Evolutionary conservation across 1,284 basidiomycete genomes (phyloP), one percentile per base, ranked within the genome.

Genomic region (Pseudozyma flocculosa): DNA sequence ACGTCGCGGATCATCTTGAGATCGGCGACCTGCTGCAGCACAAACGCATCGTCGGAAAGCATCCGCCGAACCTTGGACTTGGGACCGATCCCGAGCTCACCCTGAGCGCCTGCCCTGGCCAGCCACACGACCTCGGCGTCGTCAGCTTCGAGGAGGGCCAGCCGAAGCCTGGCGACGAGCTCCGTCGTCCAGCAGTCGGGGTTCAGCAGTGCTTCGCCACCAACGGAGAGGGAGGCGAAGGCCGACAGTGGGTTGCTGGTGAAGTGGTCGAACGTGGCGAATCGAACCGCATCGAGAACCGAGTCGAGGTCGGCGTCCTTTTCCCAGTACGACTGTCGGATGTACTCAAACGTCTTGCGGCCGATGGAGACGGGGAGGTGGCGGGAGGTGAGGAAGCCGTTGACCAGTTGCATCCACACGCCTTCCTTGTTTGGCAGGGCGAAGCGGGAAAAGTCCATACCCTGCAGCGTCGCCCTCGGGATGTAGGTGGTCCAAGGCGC

Each of bases 241-340:
- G 66, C 67, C 2, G 67, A 64, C 13, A 65, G 50, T 0, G 70
- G 56, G n/a, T 63, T 61, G 37, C 61, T 53, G 1, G 55, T 50
- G 40, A 69, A 66, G 48, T 72, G 70, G 23, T 65, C 45, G 39
- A 67, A 57, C 30, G 43, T 67, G 5, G 61, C 59, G 18, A 72
- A 48, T 11, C 57, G 61, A 0, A 72, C 51, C 2, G 52, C 54
- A n/a, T 72, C 67, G 13, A 64, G 51, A 0, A 65, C 46, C 17
- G 55, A 51, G 15, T 72, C 70, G 15, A 59, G 58, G 30, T 63
- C 61, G 11, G 70, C 54, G 30, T 69, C 61, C 14, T 52, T 43
- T 42, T 72, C 67, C 70, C 70, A 72, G 43, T 55, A 72, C 2
- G 64, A 51, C 36, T 67, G 58, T 1, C 67, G 55, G 11, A 72